Evolutionary conservation across 2,329 filamentous ascomycete genomes (phyloP).

Genomic region (Ascochyta fabae): DNA sequence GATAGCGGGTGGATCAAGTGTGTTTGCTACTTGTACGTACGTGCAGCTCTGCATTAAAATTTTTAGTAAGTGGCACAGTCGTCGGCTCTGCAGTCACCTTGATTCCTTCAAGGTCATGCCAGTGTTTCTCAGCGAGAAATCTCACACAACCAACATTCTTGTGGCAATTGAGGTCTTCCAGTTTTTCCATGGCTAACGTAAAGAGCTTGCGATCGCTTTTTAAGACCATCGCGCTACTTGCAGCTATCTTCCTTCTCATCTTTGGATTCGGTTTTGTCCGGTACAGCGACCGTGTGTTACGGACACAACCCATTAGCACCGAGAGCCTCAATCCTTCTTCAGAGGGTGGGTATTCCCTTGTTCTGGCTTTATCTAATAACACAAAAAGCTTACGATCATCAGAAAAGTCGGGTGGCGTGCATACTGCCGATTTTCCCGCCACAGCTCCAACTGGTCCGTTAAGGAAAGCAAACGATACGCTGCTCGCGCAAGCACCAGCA

Average conservation of each 20-base stretch:
- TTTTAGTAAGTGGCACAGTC: conserved; percentile 10
- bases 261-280: conserved; percentile 17
- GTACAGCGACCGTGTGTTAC: conserved; percentile 14
- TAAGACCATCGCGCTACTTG: conserved; percentile 19
- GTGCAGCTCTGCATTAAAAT: conserved; percentile 4
- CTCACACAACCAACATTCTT: not conserved
- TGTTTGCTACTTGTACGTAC: conserved; percentile 1
- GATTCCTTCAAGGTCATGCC: conserved; percentile 1
- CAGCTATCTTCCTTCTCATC: conserved; percentile 17
- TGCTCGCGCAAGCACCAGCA: conserved; percentile 19
- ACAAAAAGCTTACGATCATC: conserved; percentile 5
- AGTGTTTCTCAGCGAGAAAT: not conserved
- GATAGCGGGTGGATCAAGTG: conserved; percentile 9
- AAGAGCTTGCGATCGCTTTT: conserved; percentile 21
- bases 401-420: conserved; percentile 2
- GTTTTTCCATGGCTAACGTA: conserved; percentile 16
- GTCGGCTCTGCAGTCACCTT: conserved; percentile 1
- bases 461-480: conserved; percentile 20
- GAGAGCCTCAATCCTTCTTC: conserved; percentile 1
- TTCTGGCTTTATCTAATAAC: not conserved
- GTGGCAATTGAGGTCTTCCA: not conserved
- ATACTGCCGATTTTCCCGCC: not conserved
- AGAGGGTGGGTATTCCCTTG: conserved; percentile 4
- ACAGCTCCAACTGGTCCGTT: conserved; percentile 5
- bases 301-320: conserved; percentile 8